Conservation (phyloP, 768 basidiomycete species). For the Amanita molliuscula region DNA sequence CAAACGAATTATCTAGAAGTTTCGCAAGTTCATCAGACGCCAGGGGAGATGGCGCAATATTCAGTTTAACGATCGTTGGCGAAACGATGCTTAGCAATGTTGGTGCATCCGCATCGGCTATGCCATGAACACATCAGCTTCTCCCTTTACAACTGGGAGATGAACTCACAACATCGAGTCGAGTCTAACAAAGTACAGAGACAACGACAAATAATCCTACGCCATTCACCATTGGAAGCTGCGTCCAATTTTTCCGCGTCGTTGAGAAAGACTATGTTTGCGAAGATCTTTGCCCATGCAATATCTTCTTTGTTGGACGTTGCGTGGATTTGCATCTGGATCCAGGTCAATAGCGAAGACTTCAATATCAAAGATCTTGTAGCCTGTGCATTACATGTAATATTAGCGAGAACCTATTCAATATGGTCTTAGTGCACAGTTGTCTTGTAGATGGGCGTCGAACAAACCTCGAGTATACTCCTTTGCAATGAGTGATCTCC, state of each 20-base stretch:
- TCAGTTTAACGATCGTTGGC: constrained; percentile 2
- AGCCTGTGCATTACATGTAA: constrained; percentile 63
- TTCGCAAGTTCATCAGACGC: background rate
- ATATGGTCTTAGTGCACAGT: background rate
- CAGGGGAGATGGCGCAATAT: background rate
- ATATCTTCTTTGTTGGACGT: constrained; percentile 29
- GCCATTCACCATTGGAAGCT: constrained; percentile 53
- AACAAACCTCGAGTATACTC: constrained; percentile 57
- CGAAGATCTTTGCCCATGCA: constrained; percentile 57
- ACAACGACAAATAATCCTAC: constrained; percentile 41
- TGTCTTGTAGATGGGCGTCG: background rate
- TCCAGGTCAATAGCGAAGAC: constrained; percentile 70
- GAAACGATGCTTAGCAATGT: background rate
- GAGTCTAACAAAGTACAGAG: constrained; percentile 16
- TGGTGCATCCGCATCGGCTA: background rate
- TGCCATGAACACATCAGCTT: background rate
- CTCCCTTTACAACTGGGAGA: background rate
- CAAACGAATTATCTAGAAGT: background rate
- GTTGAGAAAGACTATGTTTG: constrained; percentile 46
- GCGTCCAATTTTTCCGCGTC: constrained; percentile 42
- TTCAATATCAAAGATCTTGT: constrained; percentile 62
- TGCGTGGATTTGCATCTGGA: constrained; percentile 56
- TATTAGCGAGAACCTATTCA: constrained; percentile 57
- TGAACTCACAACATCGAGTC: constrained; percentile 16
- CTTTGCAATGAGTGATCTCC: constrained; percentile 41